Evolutionary conservation across 2,329 filamentous ascomycete species (phyloP).

Genomic region (Pseudogymnoascus sp.): DNA sequence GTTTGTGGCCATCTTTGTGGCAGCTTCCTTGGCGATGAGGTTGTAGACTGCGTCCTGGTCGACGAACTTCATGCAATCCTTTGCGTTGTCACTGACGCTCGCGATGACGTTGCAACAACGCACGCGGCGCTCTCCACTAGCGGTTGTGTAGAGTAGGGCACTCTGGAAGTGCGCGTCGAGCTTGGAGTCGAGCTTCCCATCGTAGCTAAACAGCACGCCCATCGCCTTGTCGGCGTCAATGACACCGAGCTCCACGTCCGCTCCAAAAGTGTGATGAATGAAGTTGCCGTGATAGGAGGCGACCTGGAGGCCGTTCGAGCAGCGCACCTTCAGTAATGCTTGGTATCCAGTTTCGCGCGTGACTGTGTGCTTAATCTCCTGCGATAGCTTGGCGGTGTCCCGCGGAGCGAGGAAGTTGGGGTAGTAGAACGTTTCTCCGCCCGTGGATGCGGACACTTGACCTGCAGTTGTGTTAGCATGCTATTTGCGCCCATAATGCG

Average conservation of each 20-base stretch:
- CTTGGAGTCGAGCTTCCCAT: constrained; percentile 95
- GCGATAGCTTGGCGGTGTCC: constrained; percentile 73
- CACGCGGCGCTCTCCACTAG: constrained; percentile 79
- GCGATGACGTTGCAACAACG: constrained; percentile 91
- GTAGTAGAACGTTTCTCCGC: constrained; percentile 93
- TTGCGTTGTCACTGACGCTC: constrained; percentile 76
- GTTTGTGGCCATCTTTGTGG: constrained; percentile 65
- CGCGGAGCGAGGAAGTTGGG: constrained; percentile 88
- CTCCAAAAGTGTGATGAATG: constrained; percentile 87
- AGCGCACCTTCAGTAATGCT: constrained; percentile 95
- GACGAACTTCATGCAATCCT: constrained; percentile 83
- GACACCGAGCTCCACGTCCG: constrained; percentile 86
- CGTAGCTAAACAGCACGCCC: constrained; percentile 85
- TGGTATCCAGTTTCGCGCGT: constrained; percentile 91
- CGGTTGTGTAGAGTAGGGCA: constrained; percentile 88
- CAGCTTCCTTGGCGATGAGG: constrained; percentile 87
- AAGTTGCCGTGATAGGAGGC: constrained; percentile 95
- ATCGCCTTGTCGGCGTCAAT: constrained; percentile 92
- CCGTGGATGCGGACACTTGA: constrained; percentile 79
- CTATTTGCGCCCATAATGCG: constrained; percentile 8
- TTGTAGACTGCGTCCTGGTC: constrained; percentile 90
- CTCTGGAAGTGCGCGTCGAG: constrained; percentile 97
- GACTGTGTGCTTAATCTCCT: constrained; percentile 79
- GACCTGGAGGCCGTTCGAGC: constrained; percentile 91
- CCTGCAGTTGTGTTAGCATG: constrained; percentile 40